phyloP scores from a whole-genome alignment of 2,329 filamentous ascomycete species.

The Seiridium cupressi region DNA sequence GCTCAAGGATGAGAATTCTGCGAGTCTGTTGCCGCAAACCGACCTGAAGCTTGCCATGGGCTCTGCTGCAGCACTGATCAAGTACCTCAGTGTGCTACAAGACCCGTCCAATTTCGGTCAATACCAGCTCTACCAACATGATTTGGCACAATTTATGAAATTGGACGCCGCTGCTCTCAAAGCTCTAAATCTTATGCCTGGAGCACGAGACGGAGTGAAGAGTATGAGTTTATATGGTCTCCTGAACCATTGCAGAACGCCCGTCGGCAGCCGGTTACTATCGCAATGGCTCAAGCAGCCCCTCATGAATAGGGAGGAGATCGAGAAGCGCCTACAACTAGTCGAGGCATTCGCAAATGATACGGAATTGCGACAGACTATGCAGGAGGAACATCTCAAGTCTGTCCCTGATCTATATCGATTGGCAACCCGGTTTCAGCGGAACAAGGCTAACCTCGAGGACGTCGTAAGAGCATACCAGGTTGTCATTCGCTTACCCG shows the following conservation, averaged over 20 bases:
- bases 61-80: slow-evolving; percentile 88
- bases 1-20: slow-evolving; percentile 80
- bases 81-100: slow-evolving; percentile 86
- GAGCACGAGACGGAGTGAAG: slow-evolving; percentile 90
- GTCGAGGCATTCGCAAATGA: slow-evolving; percentile 94
- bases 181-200: slow-evolving; percentile 95
- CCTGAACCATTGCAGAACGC: slow-evolving; percentile 96
- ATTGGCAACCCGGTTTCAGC: slow-evolving; percentile 91
- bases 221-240: slow-evolving; percentile 95
- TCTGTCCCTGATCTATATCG: slow-evolving; percentile 93
- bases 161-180: slow-evolving; percentile 91
- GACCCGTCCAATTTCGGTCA: slow-evolving; percentile 95
- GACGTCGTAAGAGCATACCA: slow-evolving; percentile 96
- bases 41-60: slow-evolving; percentile 97
- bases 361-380: slow-evolving; percentile 88
- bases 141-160: slow-evolving; percentile 97
- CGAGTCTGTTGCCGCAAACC: slow-evolving; percentile 78
- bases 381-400: slow-evolving; percentile 94
- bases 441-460: slow-evolving; percentile 85
- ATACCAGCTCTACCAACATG: slow-evolving; percentile 95
- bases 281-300: slow-evolving; percentile 98
- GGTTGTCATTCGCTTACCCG: slow-evolving; percentile 86
- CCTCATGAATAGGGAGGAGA: slow-evolving; percentile 85
- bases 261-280: slow-evolving; percentile 83
- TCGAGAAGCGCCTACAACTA: slow-evolving; percentile 86